A percentile compares a stretch with the other conserved stretches of the same genome.
Evolutionary conservation across 805 yeast genomes (phyloP).

Genomic region (Candida saitoana): DNA sequence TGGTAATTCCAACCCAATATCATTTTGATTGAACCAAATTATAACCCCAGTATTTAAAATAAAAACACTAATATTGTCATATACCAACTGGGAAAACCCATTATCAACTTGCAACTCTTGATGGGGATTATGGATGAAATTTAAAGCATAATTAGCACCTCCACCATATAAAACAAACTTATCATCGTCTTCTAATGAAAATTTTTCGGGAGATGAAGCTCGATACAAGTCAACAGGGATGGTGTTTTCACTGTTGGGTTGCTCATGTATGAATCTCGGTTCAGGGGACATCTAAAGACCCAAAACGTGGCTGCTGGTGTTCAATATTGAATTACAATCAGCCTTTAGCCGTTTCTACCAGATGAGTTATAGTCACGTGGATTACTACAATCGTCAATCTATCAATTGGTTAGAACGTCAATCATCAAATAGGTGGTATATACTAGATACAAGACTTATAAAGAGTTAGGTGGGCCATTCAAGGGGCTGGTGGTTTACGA

Average conservation of each 20-base stretch:
- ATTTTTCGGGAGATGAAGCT: conserved; percentile 37
- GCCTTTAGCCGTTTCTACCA: neutral
- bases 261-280: conserved; percentile 13
- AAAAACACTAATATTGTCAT: conserved; percentile 21
- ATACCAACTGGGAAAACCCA: neutral
- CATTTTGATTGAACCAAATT: conserved; percentile 22
- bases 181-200: conserved; percentile 32
- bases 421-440: neutral
- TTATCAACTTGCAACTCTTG: conserved; percentile 1
- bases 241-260: conserved; percentile 42
- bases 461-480: no score
- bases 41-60: conserved; percentile 33
- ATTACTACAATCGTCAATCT: neutral
- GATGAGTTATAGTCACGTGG: neutral
- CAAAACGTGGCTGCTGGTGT: neutral
- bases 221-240: conserved; percentile 28
- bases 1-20: conserved; percentile 30
- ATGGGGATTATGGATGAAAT: conserved; percentile 3
- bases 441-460: neutral
- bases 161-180: conserved; percentile 41
- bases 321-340: neutral
- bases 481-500: conserved; percentile 1
- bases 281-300: conserved; percentile 6
- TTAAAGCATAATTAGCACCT: conserved; percentile 15
- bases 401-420: neutral